phyloP scores from a whole-genome alignment of 805 yeast genomes.

The Yarrowia keelungensis region DNA sequence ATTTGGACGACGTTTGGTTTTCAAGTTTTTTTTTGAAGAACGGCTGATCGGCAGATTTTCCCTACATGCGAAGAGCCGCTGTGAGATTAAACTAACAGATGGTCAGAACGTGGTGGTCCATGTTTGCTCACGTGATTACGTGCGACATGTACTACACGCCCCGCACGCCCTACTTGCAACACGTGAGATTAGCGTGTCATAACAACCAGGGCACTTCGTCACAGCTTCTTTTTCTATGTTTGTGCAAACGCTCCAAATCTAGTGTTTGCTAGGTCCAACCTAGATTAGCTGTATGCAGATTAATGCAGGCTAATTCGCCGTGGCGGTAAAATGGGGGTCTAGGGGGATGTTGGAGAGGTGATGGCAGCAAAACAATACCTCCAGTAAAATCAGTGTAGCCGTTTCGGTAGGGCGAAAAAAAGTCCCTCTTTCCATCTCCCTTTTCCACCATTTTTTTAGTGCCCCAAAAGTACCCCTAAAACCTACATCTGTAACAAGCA shows the following conservation, averaged over 20 bases:
- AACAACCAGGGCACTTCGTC: background rate
- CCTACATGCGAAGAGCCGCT: constrained; percentile 13
- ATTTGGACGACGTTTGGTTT: background rate
- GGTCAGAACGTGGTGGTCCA: background rate
- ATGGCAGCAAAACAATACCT: background rate
- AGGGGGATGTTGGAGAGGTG: background rate
- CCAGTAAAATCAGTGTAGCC: no score
- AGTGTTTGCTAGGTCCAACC: constrained; percentile 17
- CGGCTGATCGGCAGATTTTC: constrained; percentile 28
- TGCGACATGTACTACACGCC: background rate
- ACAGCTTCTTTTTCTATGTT: background rate
- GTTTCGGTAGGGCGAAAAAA: no score
- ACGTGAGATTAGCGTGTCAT: background rate
- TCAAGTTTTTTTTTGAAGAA: background rate
- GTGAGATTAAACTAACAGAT: constrained; percentile 6
- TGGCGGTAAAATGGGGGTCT: background rate
- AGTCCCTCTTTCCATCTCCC: background rate
- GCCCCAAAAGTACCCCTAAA: constrained; percentile 4
- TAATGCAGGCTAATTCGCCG: constrained; percentile 21
- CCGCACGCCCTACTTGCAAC: background rate
- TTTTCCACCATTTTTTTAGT: background rate
- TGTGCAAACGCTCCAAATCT: background rate
- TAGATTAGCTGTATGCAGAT: constrained; percentile 15
- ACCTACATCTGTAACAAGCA: constrained; percentile 34
- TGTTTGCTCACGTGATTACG: background rate